These are phyloP conservation scores for Haplographium delicatum DNA, from an alignment of 495 filamentous ascomycete species.

Conservation along the genomic window DNA sequence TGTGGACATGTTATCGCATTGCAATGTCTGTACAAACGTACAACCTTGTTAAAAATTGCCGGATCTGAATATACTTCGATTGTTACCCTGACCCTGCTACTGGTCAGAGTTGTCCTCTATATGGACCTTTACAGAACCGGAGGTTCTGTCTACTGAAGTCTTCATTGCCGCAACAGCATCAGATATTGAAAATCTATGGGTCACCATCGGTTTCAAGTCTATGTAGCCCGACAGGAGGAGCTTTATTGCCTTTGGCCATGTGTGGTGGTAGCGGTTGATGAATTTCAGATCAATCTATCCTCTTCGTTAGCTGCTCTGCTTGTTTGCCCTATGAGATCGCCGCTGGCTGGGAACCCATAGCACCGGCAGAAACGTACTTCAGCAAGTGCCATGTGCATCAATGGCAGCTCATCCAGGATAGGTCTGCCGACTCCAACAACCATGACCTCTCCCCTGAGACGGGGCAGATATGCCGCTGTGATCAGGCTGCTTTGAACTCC, in stretches of 20 bases:
- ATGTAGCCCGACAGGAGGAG: slow-evolving; percentile 45
- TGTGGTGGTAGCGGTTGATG: slow-evolving; percentile 59
- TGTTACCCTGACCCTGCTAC: too few species aligned
- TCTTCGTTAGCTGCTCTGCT: slow-evolving; percentile 1
- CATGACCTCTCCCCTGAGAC: slow-evolving; percentile 54
- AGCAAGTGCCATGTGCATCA: slow-evolving; percentile 59
- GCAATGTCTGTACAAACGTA: too few species aligned
- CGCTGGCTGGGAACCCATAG: not conserved
- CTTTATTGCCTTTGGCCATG: slow-evolving; percentile 54
- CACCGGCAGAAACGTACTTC: slow-evolving; percentile 30
- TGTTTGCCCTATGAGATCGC: slow-evolving; percentile 1
- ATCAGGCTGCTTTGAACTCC: slow-evolving; percentile 55
- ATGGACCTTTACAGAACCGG: slow-evolving; percentile 54
- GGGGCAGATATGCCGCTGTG: slow-evolving; percentile 51
- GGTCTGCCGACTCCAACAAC: slow-evolving; percentile 58
- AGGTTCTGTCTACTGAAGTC: slow-evolving; percentile 39
- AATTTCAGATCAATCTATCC: slow-evolving; percentile 49
- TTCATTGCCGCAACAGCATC: slow-evolving; percentile 51
- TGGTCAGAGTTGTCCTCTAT: slow-evolving; percentile 58
- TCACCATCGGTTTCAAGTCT: slow-evolving; percentile 44
- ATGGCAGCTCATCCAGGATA: slow-evolving; percentile 58
- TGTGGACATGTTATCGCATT: too few species aligned
- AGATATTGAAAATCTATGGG: slow-evolving; percentile 50
- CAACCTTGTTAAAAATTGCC: too few species aligned
- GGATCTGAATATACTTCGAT: too few species aligned